Evolutionary conservation across 176 grass and related monocot species (phyloP).

Genomic region (Musa troglodytarum): DNA sequence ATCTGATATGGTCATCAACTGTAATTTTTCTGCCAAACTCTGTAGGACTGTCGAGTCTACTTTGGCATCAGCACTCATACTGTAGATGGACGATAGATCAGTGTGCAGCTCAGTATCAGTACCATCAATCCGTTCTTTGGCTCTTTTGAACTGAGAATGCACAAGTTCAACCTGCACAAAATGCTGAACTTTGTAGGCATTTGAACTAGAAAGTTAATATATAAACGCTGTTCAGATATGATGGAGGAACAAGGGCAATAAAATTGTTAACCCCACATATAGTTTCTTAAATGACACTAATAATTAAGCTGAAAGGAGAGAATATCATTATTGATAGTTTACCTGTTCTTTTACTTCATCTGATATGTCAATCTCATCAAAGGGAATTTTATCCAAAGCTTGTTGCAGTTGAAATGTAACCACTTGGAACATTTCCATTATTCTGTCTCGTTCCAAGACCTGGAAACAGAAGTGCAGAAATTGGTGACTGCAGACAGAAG

Average conservation of each 20-base stretch:
- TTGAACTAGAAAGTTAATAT: not conserved
- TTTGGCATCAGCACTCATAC: conserved; percentile 5
- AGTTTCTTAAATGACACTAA: too few relatives aligned
- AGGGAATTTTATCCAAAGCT: conserved; percentile 9
- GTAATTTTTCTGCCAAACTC: conserved; percentile 20
- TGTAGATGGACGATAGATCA: conserved; percentile 6
- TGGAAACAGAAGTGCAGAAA: not conserved
- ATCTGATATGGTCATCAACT: conserved; percentile 18
- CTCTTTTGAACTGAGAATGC: conserved; percentile 16
- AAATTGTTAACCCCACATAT: too few relatives aligned
- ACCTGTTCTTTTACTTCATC: conserved; percentile 23
- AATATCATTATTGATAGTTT: not conserved
- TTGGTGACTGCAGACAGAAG: not conserved
- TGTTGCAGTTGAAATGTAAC: conserved; percentile 7
- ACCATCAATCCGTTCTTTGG: conserved; percentile 12
- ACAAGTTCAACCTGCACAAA: conserved; percentile 13
- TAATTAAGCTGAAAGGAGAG: not conserved
- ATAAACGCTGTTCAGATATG: not conserved
- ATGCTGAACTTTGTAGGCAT: not conserved
- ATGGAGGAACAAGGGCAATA: too few relatives aligned
- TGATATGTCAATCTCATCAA: conserved; percentile 18
- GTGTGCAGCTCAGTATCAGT: conserved; percentile 6
- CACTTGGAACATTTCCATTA: conserved; percentile 3
- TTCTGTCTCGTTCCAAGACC: conserved; percentile 12
- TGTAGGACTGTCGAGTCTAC: not conserved